Conservation (phyloP, 2,329 filamentous ascomycete genomes). For the Trichoderma cornu-damae region DNA sequence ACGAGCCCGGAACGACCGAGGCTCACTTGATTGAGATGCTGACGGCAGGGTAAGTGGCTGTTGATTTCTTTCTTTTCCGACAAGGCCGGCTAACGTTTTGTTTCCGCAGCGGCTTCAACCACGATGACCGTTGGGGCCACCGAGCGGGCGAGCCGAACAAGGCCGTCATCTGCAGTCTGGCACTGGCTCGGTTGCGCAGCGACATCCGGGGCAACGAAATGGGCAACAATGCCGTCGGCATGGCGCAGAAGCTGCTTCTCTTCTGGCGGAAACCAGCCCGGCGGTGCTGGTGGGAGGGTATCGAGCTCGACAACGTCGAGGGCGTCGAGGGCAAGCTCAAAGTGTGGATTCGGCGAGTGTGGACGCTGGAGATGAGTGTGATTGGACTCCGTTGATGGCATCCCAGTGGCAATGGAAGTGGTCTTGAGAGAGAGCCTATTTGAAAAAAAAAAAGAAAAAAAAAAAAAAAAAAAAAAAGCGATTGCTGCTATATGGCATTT, state of each 20-base stretch:
- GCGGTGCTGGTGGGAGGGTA: constrained; percentile 98
- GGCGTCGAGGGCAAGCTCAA: constrained; percentile 90
- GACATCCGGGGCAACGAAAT: constrained; percentile 78
- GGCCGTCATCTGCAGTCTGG: constrained; percentile 94
- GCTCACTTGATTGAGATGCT: constrained; percentile 99
- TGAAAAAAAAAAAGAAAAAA: too few relatives aligned
- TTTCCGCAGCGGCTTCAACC: constrained; percentile 78
- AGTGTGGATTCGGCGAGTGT: constrained; percentile 96
- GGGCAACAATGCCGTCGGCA: constrained; percentile 77
- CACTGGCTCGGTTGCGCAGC: constrained; percentile 84
- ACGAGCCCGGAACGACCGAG: constrained; percentile 93
- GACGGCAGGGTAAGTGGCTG: constrained; percentile 76
- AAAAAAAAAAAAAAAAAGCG: too few relatives aligned
- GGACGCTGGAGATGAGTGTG: constrained; percentile 98
- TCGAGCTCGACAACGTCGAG: constrained; percentile 83
- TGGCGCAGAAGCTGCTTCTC: constrained; percentile 95
- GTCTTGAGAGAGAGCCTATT: background rate
- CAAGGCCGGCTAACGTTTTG: background rate
- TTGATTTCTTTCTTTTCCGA: background rate
- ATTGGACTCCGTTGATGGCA: constrained; percentile 66
- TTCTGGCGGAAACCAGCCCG: constrained; percentile 98
- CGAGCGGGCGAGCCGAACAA: constrained; percentile 97
- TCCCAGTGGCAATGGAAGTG: background rate
- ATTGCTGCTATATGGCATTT: constrained; percentile 1
- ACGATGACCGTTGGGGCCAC: constrained; percentile 93